Percentiles rank a stretch among this genome's conserved stretches.
phyloP scores from a whole-genome alignment of 371 early-diverging fungal genomes.

The Apophysomyces variabilis region DNA sequence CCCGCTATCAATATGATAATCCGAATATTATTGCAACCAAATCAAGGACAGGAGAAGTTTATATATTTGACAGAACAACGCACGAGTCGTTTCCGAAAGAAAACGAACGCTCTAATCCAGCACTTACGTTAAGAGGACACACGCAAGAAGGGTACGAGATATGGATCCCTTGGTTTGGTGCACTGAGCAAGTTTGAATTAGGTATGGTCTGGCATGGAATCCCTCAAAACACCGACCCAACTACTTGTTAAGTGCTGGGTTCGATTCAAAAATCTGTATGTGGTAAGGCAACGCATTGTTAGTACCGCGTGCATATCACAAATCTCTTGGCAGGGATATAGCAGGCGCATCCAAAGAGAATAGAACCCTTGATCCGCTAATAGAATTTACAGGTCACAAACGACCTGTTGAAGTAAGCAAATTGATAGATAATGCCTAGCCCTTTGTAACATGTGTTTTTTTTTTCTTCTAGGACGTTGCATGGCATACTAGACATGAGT shows the following conservation, averaged over 20 bases:
- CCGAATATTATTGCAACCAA: conserved; percentile 96
- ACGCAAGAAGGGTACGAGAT: conserved; percentile 84
- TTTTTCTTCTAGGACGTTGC: conserved; percentile 81
- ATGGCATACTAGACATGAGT: conserved; percentile 84
- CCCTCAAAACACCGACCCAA: conserved; percentile 55
- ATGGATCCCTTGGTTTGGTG: background rate
- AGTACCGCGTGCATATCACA: background rate
- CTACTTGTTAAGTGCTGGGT: conserved; percentile 84
- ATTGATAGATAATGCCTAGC: conserved; percentile 2
- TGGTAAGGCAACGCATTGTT: conserved; percentile 56
- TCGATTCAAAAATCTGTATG: conserved; percentile 83
- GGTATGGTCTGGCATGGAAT: conserved; percentile 83
- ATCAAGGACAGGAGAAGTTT: conserved; percentile 88
- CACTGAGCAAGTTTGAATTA: conserved; percentile 17
- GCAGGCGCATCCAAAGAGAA: conserved; percentile 26
- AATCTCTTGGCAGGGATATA: conserved; percentile 41
- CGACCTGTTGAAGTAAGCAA: conserved; percentile 82
- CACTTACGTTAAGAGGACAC: conserved; percentile 90
- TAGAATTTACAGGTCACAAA: conserved; percentile 82
- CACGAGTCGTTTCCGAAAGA: conserved; percentile 77
- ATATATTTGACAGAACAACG: conserved; percentile 94
- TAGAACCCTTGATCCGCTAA: conserved; percentile 78
- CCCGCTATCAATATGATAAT: conserved; percentile 93
- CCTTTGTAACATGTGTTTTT: conserved; percentile 12
- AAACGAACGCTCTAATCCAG: conserved; percentile 78